Conservation (phyloP, 2,329 filamentous ascomycete genomes). For the Grosmannia huntii region DNA sequence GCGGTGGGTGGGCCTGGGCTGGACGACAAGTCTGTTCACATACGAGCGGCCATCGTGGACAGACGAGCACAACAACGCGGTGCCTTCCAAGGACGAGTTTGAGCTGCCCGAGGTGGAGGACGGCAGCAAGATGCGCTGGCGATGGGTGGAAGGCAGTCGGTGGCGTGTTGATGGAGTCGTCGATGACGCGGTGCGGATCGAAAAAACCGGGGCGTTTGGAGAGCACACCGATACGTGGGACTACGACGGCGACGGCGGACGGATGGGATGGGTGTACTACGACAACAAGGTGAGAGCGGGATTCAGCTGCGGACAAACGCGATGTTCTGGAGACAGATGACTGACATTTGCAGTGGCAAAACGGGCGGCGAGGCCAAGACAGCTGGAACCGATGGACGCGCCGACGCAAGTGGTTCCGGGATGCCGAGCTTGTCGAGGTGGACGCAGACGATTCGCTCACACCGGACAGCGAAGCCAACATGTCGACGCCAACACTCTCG, state of each 20-base stretch:
- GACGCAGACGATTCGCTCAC: conserved; percentile 18
- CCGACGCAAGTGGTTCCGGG: conserved; percentile 88
- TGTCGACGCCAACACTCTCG: background rate
- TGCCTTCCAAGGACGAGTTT: conserved; percentile 60
- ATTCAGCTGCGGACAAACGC: background rate
- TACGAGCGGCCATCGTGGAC: conserved; percentile 90
- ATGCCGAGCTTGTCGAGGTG: conserved; percentile 84
- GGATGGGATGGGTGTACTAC: conserved; percentile 89
- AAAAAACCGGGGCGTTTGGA: conserved; percentile 10
- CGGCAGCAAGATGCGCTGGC: conserved; percentile 42
- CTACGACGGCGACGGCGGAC: conserved; percentile 47
- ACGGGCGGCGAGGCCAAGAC: conserved; percentile 70
- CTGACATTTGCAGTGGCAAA: conserved; percentile 57
- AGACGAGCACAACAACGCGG: conserved; percentile 81
- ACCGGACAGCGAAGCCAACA: background rate
- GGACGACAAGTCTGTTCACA: conserved; percentile 82
- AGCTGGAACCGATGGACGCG: conserved; percentile 93
- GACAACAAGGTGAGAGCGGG: conserved; percentile 70
- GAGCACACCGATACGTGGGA: conserved; percentile 30
- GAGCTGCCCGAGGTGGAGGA: conserved; percentile 50
- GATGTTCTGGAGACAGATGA: too few species aligned
- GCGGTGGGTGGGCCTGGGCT: conserved; percentile 87
- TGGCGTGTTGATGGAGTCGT: conserved; percentile 75
- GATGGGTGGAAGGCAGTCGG: conserved; percentile 73
- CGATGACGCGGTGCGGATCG: conserved; percentile 29